Percentiles rank a stretch among this genome's conserved stretches.
These are phyloP conservation scores for Marchantia paleacea DNA, from an alignment of 225 moss, liverwort and hornwort genomes.

Conservation along the genomic window DNA sequence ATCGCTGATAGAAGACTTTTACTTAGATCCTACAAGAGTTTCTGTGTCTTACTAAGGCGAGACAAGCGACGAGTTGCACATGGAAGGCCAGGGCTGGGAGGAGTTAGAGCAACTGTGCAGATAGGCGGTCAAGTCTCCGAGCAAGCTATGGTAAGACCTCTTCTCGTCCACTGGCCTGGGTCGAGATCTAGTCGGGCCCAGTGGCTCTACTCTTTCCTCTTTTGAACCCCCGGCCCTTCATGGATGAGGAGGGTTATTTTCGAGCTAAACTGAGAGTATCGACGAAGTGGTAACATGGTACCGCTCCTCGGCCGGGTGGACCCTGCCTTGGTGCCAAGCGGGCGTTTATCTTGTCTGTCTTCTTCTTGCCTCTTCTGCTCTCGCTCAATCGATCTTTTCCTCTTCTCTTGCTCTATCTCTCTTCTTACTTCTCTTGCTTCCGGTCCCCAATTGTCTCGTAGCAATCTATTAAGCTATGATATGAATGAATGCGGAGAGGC, in stretches of 20 bases:
- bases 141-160: background rate
- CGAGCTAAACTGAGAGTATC: background rate
- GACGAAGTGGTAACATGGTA: background rate
- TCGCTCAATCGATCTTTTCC: background rate
- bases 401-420: background rate
- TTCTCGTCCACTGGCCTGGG: background rate
- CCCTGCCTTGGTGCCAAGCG: background rate
- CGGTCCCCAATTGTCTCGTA: background rate
- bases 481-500: no score
- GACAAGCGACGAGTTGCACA: background rate
- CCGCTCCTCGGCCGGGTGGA: background rate
- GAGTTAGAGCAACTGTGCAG: background rate
- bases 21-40: background rate
- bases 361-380: background rate
- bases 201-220: background rate
- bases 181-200: slow-evolving; percentile 8
- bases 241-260: background rate
- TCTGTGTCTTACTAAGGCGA: background rate
- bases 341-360: background rate
- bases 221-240: background rate
- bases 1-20: background rate
- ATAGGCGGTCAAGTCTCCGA: slow-evolving; percentile 1
- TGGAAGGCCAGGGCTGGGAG: background rate
- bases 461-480: no score
- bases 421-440: background rate